These are phyloP conservation scores for Microstegium vimineum DNA, from an alignment of 176 grass and related monocot genomes.

Conservation along the genomic window DNA sequence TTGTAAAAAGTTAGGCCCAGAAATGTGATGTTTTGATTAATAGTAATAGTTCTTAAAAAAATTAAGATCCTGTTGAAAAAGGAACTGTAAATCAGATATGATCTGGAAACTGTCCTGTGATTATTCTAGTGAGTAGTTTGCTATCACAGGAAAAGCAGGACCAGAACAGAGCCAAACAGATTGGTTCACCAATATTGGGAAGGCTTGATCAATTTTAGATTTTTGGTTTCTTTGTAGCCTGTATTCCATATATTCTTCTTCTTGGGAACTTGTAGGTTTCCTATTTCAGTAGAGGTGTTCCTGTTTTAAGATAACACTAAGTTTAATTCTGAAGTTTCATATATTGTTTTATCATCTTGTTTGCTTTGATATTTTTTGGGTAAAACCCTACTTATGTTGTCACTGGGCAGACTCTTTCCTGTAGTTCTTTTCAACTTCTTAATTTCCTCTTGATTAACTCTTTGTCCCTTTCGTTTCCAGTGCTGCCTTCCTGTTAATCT, in stretches of 20 bases:
- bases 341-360: not conserved
- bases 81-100: not conserved
- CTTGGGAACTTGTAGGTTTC: not conserved
- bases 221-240: not conserved
- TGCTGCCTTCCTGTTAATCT: conserved; percentile 89
- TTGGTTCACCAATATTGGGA: not conserved
- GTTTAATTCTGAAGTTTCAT: not conserved
- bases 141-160: not conserved
- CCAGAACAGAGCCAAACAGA: not conserved
- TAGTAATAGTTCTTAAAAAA: not conserved
- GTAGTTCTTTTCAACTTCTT: not conserved
- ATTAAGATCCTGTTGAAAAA: not conserved
- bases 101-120: not conserved
- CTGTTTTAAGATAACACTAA: not conserved
- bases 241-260: not conserved
- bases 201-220: not conserved
- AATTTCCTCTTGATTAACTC: not conserved
- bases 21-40: not conserved
- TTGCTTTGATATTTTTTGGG: not conserved
- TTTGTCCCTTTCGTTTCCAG: conserved; percentile 33
- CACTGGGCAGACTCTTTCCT: not conserved
- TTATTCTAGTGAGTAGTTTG: not conserved
- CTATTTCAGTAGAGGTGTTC: not conserved
- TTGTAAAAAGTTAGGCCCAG: not conserved
- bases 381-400: not conserved